Evolutionary conservation across 179 eudicot species (phyloP), one percentile per base, ranked within the genome.

Genomic region (Sideroxylon spinosum): DNA sequence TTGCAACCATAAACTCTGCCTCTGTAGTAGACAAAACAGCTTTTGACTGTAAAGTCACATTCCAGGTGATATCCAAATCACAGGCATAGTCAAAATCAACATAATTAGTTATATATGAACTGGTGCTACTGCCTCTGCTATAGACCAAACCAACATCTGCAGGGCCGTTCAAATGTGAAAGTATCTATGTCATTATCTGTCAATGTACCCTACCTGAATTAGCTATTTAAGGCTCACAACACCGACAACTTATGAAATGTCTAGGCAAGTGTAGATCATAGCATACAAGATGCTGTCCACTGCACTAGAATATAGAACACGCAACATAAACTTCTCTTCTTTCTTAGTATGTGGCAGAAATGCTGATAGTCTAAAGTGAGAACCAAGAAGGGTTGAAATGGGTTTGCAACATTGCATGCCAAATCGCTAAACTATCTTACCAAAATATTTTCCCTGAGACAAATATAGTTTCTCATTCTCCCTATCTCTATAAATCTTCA

Each of bases 21-120:
- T 56, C 32, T 59, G 13, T 74, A 9, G 76, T 74, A 12, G 66
- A 74, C 29, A 74, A 57, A 17, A 26, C 14, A 7, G 59, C n/a
- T 28, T 14, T 29, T 37, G 44, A 37, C 4, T 37, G 44, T 37
- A 37, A 3, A 37, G 44, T 37, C n/a, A 32, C 13, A 9, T 59
- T 74, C 50, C 65, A 57, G 11, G 68, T 9, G 10, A 37, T 25
- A 6, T 55, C n/a, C 6, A 73, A 63, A 13, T 74, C 64, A 22
- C 65, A 3, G 1, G 64, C 76, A 55, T 73, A 56, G 8, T 73
- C 26, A 10, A 13, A 25, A 73, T 73, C 63, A 19, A 55, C 49
- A 55, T 52, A 73, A 8, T 23, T 63, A 48, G n/a, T 17, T 2
- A 55, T 29, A 48, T 48, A 2, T 11, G 2, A 37, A 4, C 13